phyloP scores from a whole-genome alignment of 805 yeast genomes.

The Grigorovia yakushimaensis region DNA sequence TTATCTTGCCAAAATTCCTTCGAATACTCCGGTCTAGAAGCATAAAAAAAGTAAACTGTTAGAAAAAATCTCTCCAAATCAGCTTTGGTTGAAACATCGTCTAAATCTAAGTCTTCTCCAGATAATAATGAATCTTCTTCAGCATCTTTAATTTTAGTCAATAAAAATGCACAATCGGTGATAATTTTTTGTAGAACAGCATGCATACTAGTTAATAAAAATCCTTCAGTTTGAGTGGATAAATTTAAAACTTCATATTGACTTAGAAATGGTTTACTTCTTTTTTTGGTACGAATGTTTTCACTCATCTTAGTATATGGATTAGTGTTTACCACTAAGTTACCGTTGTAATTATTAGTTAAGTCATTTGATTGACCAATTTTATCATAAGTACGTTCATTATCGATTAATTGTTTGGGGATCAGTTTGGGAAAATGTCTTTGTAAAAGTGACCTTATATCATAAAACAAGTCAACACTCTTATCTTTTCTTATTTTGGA shows the following conservation, averaged over 20 bases:
- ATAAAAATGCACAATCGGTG: conserved; percentile 52
- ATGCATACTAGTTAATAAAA: conserved; percentile 37
- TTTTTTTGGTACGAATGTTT: neutral
- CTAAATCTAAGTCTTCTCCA: conserved; percentile 45
- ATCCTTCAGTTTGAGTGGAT: conserved; percentile 21
- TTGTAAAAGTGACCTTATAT: conserved; percentile 57
- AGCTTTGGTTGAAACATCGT: conserved; percentile 58
- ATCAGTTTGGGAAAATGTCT: conserved; percentile 50
- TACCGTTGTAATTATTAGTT: neutral
- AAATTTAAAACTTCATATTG: conserved; percentile 10
- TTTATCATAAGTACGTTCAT: conserved; percentile 7
- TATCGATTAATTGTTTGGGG: conserved; percentile 44
- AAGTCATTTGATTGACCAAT: conserved; percentile 1
- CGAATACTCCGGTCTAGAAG: conserved; percentile 49
- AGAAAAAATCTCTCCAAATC: conserved; percentile 84
- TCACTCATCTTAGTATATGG: neutral
- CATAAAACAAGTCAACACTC: conserved; percentile 45
- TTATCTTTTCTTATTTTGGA: conserved; percentile 28
- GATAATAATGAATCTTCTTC: conserved; percentile 67
- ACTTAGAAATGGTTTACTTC: neutral
- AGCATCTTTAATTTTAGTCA: conserved; percentile 58
- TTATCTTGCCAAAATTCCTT: conserved; percentile 59
- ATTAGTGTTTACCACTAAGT: neutral
- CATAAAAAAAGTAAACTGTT: conserved; percentile 59
- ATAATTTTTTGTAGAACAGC: conserved; percentile 47